Base-by-base conservation (phyloP, 2,329 filamentous ascomycete genomes). In the Diaporthe longicolla region DNA sequence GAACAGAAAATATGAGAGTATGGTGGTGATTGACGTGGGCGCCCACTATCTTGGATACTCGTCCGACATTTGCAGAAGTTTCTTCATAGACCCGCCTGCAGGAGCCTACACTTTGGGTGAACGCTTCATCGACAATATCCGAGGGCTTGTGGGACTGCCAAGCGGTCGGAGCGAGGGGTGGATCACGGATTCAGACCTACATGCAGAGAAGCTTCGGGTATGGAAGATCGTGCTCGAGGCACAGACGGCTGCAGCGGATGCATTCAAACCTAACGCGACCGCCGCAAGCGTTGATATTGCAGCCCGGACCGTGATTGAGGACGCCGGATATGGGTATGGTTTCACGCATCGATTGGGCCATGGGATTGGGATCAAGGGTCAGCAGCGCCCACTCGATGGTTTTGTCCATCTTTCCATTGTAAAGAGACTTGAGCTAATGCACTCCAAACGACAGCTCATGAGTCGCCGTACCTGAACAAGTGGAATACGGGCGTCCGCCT, bases 261-360 rank as follows among this genome's bases (percentile, higher is more conserved):
- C 86, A 1, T 86, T 92, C 76, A 82, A 81, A 58, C 81, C 86
- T 2, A 88, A 89, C 71, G 82, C 81, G n/a, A 89, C 86, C 0
- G 90, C 90, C 1, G 90, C 90, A 1, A 87, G 84, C 54, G 88
- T 92, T 2, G 90, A 92, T 74, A 86, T 92, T 54, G 90, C 90
- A 1, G 90, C 90, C 8, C 85, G 90, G 1, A 81, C 82, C 0
- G 84, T 92, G 26, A 92, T 92, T 66, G 84, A 87, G 17, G 80
- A 86, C 15, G 90, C 89, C 0, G 90, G 90, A 0, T 92, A 92
- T 74, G 89, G 88, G 0, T 82, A 86, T 26, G 85, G 84, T 0
- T 92, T 92, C 76, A 92, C 90, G 1, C 90, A 92, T 76, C 86
- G 90, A 1, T 82, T 92, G 0, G 90, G 90, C 0, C 91, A 93